Percentiles rank a stretch among this genome's conserved stretches.
Evolutionary conservation across 2,329 filamentous ascomycete species (phyloP).

Genomic region (Bimuria novae-zelandiae): DNA sequence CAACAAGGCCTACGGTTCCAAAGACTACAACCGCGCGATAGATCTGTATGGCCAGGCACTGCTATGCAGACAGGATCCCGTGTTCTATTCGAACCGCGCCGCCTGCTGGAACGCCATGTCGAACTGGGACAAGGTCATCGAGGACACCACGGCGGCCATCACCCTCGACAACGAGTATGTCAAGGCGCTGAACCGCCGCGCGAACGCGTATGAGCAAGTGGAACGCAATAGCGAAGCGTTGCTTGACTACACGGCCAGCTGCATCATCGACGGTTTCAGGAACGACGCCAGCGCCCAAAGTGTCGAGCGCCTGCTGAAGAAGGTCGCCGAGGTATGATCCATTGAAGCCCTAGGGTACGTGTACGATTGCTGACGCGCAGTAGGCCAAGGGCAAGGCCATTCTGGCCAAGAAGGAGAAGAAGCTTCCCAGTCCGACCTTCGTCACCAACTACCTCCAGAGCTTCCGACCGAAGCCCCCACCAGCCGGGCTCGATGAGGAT

Average conservation of each 20-base stretch:
- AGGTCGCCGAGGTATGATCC: slow-evolving; percentile 73
- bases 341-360: too few species aligned
- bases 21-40: slow-evolving; percentile 92
- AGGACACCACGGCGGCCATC: slow-evolving; percentile 94
- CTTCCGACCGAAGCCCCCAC: slow-evolving; percentile 83
- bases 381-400: slow-evolving; percentile 84
- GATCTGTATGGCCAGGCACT: slow-evolving; percentile 95
- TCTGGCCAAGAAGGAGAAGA: slow-evolving; percentile 77
- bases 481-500: slow-evolving; percentile 79
- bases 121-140: slow-evolving; percentile 94
- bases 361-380: neutral
- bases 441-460: slow-evolving; percentile 99
- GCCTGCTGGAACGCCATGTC: slow-evolving; percentile 94
- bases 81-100: slow-evolving; percentile 98
- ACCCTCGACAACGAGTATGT: slow-evolving; percentile 94
- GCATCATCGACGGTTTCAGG: slow-evolving; percentile 97
- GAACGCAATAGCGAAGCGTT: slow-evolving; percentile 91
- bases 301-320: slow-evolving; percentile 92
- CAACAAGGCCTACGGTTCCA: slow-evolving; percentile 94
- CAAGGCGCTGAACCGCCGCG: slow-evolving; percentile 95
- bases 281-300: slow-evolving; percentile 87
- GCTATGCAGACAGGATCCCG: slow-evolving; percentile 93
- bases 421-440: slow-evolving; percentile 92
- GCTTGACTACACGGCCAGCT: slow-evolving; percentile 96
- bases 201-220: slow-evolving; percentile 94